These are phyloP conservation scores for Penicillium sp. DNA, from an alignment of 2,329 filamentous ascomycete genomes.

Conservation along the genomic window DNA sequence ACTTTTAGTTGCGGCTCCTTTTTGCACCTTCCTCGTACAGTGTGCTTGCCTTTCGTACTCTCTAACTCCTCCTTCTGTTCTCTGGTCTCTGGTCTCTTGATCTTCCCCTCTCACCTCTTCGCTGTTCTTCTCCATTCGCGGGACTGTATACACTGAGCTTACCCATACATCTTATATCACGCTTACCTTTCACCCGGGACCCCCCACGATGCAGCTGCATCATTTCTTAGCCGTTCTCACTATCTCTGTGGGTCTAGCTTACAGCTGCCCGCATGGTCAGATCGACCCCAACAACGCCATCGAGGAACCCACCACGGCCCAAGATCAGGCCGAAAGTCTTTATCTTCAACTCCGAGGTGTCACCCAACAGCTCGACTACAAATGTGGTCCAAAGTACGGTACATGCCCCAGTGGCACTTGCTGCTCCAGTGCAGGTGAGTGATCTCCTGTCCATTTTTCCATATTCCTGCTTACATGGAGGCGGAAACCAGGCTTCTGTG, in stretches of 20 bases:
- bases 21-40: conserved; percentile 1
- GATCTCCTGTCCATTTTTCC: neutral
- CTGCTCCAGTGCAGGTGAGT: conserved; percentile 43
- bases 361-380: conserved; percentile 22
- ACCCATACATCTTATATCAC: conserved; percentile 26
- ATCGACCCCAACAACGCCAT: neutral
- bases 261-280: conserved; percentile 6
- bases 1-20: conserved; percentile 5
- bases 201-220: conserved; percentile 27
- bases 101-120: neutral
- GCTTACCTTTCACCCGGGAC: conserved; percentile 8
- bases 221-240: conserved; percentile 15
- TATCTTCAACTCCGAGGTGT: conserved; percentile 18
- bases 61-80: neutral
- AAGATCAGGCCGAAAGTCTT: conserved; percentile 1
- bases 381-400: conserved; percentile 40
- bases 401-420: conserved; percentile 40
- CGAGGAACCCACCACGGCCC: neutral
- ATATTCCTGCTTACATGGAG: neutral
- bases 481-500: conserved; percentile 39
- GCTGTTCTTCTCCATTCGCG: neutral
- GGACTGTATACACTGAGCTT: conserved; percentile 12
- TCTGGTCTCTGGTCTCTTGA: neutral
- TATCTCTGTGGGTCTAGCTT: conserved; percentile 11
- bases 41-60: neutral